Percentiles rank a stretch among this genome's conserved stretches.
Conservation (phyloP, 495 filamentous ascomycete genomes). For the Apodospora peruviana region DNA sequence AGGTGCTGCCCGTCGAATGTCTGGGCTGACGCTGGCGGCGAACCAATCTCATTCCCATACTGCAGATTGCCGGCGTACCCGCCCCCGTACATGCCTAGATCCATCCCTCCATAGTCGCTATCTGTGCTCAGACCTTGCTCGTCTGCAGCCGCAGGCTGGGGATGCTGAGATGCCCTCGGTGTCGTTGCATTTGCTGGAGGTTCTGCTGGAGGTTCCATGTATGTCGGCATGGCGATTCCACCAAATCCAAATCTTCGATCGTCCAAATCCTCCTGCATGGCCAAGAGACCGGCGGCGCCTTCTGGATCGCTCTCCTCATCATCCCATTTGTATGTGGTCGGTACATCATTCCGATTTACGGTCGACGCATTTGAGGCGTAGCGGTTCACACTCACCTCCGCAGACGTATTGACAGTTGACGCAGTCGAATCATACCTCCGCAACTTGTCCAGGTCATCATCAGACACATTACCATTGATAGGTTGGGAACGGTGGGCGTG, state of each 20-base stretch:
- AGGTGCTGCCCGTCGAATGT: slow-evolving; percentile 28
- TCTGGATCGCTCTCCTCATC: slow-evolving; percentile 82
- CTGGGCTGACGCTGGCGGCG: slow-evolving; percentile 26
- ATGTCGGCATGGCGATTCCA: slow-evolving; percentile 25
- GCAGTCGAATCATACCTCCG: slow-evolving; percentile 46
- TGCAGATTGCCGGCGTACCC: slow-evolving; percentile 67
- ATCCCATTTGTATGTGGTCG: slow-evolving; percentile 27
- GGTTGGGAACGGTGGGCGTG: slow-evolving; percentile 24
- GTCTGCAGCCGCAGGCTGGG: slow-evolving; percentile 22
- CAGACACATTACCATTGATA: slow-evolving; percentile 32
- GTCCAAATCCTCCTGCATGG: slow-evolving; percentile 80
- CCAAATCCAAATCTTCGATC: slow-evolving; percentile 61
- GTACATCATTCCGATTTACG: slow-evolving; percentile 32
- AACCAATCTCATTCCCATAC: slow-evolving; percentile 59
- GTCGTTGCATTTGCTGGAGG: background rate
- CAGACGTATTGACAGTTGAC: slow-evolving; percentile 33
- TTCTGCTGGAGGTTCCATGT: slow-evolving; percentile 13
- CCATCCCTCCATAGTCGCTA: slow-evolving; percentile 65
- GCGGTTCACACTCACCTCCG: slow-evolving; percentile 26
- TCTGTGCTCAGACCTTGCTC: slow-evolving; percentile 56
- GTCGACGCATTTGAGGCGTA: slow-evolving; percentile 47
- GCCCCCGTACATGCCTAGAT: slow-evolving; percentile 67
- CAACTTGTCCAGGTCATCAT: slow-evolving; percentile 37
- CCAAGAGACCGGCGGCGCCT: slow-evolving; percentile 76
- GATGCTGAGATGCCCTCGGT: slow-evolving; percentile 8